Percentiles rank a stretch among this genome's conserved stretches.
Evolutionary conservation across 148 eudicot genomes (phyloP).

Genomic region (Linanthus parryae): DNA sequence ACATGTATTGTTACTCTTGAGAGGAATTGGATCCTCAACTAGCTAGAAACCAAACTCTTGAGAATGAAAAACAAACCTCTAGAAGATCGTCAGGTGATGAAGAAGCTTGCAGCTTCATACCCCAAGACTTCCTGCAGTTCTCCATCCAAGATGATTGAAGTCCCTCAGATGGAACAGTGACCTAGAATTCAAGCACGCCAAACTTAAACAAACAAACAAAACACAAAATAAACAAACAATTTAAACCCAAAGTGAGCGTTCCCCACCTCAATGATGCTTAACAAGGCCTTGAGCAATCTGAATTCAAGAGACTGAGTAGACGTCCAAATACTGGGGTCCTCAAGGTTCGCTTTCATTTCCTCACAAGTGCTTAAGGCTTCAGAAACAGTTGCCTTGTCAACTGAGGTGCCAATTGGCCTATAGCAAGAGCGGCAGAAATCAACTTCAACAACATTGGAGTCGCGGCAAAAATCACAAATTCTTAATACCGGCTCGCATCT

Average conservation of each 20-base stretch:
- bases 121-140: conserved; percentile 31
- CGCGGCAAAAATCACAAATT: conserved; percentile 34
- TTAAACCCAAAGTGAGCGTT: background rate
- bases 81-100: conserved; percentile 30
- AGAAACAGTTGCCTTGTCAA: conserved; percentile 4
- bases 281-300: conserved; percentile 38
- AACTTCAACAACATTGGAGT: conserved; percentile 17
- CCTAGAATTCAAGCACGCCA: conserved; percentile 16
- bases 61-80: conserved; percentile 27
- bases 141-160: conserved; percentile 46
- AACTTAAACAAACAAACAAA: background rate
- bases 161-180: conserved; percentile 33
- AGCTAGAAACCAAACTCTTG: background rate
- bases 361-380: conserved; percentile 11
- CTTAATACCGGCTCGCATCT: conserved; percentile 33
- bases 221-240: background rate
- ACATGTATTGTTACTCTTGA: too few relatives aligned
- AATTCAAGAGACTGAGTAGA: conserved; percentile 30
- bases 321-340: conserved; percentile 11
- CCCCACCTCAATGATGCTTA: conserved; percentile 38
- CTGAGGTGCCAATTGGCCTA: conserved; percentile 10
- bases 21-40: too few relatives aligned
- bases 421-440: conserved; percentile 36
- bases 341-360: conserved; percentile 7
- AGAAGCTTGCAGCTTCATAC: conserved; percentile 28